Evolutionary conservation across 2,329 filamentous ascomycete species (phyloP), one percentile per base, ranked within the genome.

Genomic region (Fusarium austroafricanum): DNA sequence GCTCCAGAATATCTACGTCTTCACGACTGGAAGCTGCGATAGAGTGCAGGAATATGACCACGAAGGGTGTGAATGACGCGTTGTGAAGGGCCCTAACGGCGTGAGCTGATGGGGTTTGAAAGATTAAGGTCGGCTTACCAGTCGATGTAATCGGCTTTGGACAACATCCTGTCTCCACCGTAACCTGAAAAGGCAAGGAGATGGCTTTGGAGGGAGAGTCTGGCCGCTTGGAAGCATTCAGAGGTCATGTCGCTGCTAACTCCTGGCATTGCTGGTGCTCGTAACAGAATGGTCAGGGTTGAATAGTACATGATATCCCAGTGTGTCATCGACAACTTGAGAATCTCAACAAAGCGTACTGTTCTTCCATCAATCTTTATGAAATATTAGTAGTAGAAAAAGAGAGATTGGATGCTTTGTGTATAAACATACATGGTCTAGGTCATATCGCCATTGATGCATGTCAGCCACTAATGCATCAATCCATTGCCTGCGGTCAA

Each of bases 291-390:
- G 11, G 65, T 71, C 4, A 71, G 35, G 2, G 68, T 71, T 1
- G 68, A 63, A 2, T 71, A 71, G n/a, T 69, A 71, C 65, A 71
- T 69, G 17, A 69, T 71, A 7, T 71, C 53, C 68, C 68, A 69
- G 18, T 63, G 58, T 2, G 18, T 40, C 10, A 42, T 54, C 1
- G 68, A 71, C 3, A 71, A 5, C 3, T 43, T 42, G 0, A 61
- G 35, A 1, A 71, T 21, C 10, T 61, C 37, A 0, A n/a, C 17
- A 23, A 54, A 67, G 2, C 51, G 59, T 6, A 68, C 61, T 7
- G 39, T 44, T 5, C 55, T 64, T 6, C 45, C 35, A 8, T 71
- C 58, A 5, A 68, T 26, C 67, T 71, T 7, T 6, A 15, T 0
- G 10, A 6, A 3, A 4, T 12, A 7, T 60, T n/a, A 42, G 49